A percentile compares a stretch with the other conserved stretches of the same genome.
Conservation (phyloP, 2,329 filamentous ascomycete genomes). For the Epichloe bromicola region DNA sequence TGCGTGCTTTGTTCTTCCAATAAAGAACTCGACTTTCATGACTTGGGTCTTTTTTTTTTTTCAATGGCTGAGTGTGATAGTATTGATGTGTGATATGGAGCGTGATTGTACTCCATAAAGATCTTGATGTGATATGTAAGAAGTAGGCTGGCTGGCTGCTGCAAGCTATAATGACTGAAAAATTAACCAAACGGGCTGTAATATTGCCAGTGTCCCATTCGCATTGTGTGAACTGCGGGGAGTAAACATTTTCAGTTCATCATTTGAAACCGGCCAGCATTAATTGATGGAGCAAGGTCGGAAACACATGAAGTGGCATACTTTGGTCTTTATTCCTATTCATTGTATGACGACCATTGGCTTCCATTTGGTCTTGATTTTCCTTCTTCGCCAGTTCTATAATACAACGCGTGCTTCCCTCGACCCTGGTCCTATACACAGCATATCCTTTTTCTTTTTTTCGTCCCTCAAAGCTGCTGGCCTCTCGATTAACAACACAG, state of each 20-base stretch:
- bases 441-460: background rate
- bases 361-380: background rate
- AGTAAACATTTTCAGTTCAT: too few species aligned
- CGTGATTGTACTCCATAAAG: background rate
- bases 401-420: background rate
- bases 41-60: background rate
- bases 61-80: background rate
- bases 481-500: background rate
- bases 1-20: slow-evolving; percentile 27
- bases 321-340: background rate
- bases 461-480: background rate
- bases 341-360: background rate
- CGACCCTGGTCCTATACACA: background rate
- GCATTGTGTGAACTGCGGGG: too few species aligned
- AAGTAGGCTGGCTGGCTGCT: too few species aligned
- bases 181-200: too few species aligned
- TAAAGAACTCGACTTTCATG: slow-evolving; percentile 21
- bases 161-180: too few species aligned
- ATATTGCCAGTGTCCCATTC: too few species aligned
- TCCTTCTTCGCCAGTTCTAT: background rate
- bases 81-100: background rate
- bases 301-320: background rate
- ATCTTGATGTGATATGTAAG: too few species aligned
- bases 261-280: too few species aligned
- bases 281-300: background rate